Conservation (phyloP, 163 green algal genomes). For the Prototheca cutis region DNA sequence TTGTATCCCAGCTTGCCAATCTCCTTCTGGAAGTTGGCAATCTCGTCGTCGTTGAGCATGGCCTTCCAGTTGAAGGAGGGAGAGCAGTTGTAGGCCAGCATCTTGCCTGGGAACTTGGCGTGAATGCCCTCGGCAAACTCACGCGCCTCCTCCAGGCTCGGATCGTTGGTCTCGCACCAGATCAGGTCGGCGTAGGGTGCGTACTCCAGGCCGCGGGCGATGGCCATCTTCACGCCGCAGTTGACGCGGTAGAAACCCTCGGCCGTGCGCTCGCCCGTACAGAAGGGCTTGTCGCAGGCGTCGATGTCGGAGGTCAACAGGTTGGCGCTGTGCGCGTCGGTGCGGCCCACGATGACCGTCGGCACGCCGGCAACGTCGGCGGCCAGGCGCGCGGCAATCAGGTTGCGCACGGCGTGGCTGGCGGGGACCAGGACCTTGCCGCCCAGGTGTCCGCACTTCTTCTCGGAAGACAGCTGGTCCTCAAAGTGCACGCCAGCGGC, state of each 20-base stretch:
- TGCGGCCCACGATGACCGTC: slow-evolving; percentile 68
- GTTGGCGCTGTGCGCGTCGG: slow-evolving; percentile 67
- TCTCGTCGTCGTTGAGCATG: slow-evolving; percentile 55
- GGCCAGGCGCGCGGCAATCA: slow-evolving; percentile 66
- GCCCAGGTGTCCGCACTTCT: slow-evolving; percentile 89
- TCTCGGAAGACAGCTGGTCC: slow-evolving; percentile 78
- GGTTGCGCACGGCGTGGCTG: slow-evolving; percentile 57
- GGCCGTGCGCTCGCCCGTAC: slow-evolving; percentile 64
- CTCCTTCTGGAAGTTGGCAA: slow-evolving; percentile 62
- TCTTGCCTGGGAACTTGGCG: slow-evolving; percentile 70
- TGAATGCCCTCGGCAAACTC: slow-evolving; percentile 76
- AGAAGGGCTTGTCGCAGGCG: slow-evolving; percentile 57
- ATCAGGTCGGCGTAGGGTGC: slow-evolving; percentile 77
- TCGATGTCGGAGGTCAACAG: slow-evolving; percentile 80
- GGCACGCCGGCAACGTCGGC: slow-evolving; percentile 71
- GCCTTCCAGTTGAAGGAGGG: slow-evolving; percentile 89
- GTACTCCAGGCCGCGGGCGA: slow-evolving; percentile 73
- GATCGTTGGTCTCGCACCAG: slow-evolving; percentile 81
- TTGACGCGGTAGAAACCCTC: slow-evolving; percentile 74
- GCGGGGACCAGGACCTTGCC: slow-evolving; percentile 79
- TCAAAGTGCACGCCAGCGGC: slow-evolving; percentile 75
- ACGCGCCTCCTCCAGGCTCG: slow-evolving; percentile 66
- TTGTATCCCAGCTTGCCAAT: slow-evolving; percentile 60
- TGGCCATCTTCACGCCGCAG: slow-evolving; percentile 62
- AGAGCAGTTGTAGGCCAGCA: slow-evolving; percentile 89